These are phyloP conservation scores for Paramecium sexaurelia DNA, from an alignment of 73 alveolate species.

Conservation along the genomic window DNA sequence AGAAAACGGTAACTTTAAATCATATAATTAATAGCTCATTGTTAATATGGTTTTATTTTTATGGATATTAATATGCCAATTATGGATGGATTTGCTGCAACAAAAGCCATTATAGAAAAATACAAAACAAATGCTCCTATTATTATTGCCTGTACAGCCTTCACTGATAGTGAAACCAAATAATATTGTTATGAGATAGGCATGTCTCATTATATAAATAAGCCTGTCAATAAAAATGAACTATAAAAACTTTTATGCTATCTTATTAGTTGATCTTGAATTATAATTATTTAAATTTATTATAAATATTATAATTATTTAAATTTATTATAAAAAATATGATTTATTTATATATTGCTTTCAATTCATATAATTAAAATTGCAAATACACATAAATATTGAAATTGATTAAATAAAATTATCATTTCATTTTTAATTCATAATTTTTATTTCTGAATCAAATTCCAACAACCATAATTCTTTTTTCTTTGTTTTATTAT, in stretches of 20 bases:
- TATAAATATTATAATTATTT: neutral
- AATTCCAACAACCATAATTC: constrained; percentile 47
- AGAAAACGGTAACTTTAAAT: neutral
- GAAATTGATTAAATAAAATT: neutral
- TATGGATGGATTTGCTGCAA: constrained; percentile 66
- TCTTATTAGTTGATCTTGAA: neutral
- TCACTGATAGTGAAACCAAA: constrained; percentile 40
- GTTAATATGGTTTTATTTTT: constrained; percentile 2
- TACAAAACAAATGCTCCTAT: neutral
- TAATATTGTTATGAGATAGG: neutral
- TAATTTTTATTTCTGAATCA: constrained; percentile 28
- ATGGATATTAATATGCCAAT: constrained; percentile 70
- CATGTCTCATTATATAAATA: neutral
- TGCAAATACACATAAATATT: no score
- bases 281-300: neutral
- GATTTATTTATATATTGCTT: no score
- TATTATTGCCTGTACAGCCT: constrained; percentile 51
- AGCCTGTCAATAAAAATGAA: constrained; percentile 48
- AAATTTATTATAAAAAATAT: no score
- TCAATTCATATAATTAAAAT: no score
- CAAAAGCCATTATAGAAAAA: constrained; percentile 20
- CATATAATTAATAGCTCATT: neutral
- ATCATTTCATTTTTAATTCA: neutral
- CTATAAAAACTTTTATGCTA: neutral
- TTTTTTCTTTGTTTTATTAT: constrained; percentile 9